These are phyloP conservation scores for Berkeleyomyces basicola DNA, from an alignment of 2,329 filamentous ascomycete genomes.

Conservation along the genomic window DNA sequence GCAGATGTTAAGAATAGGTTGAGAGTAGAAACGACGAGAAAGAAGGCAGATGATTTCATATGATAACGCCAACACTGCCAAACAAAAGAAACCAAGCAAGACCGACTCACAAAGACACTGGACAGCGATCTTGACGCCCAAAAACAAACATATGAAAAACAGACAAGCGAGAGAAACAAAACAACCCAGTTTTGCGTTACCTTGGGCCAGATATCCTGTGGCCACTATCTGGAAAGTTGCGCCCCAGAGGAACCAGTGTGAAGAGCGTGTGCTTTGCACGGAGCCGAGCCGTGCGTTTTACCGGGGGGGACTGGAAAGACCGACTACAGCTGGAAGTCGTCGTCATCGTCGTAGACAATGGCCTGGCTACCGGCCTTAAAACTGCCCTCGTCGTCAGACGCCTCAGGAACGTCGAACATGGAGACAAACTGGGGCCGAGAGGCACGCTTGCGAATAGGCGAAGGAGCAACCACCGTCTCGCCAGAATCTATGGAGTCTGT, in stretches of 20 bases:
- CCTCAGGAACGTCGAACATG: conserved; percentile 37
- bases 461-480: conserved; percentile 2
- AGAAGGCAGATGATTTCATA: neutral
- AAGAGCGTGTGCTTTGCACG: neutral
- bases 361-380: conserved; percentile 20
- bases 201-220: conserved; percentile 12
- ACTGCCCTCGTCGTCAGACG: conserved; percentile 24
- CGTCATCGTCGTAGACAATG: conserved; percentile 31
- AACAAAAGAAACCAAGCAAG: conserved; percentile 1
- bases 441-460: conserved; percentile 15
- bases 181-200: conserved; percentile 7
- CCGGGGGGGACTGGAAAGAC: neutral
- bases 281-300: neutral
- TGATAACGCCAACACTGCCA: neutral
- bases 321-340: conserved; percentile 33
- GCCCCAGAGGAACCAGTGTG: neutral
- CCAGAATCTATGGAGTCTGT: neutral
- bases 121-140: neutral
- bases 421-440: conserved; percentile 36
- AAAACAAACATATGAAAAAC: neutral
- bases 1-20: neutral
- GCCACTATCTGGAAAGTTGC: conserved; percentile 9
- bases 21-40: neutral
- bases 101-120: neutral
- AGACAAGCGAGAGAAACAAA: conserved; percentile 6